Conservation (phyloP, 257 asterid species). For the Plantago ovata region DNA sequence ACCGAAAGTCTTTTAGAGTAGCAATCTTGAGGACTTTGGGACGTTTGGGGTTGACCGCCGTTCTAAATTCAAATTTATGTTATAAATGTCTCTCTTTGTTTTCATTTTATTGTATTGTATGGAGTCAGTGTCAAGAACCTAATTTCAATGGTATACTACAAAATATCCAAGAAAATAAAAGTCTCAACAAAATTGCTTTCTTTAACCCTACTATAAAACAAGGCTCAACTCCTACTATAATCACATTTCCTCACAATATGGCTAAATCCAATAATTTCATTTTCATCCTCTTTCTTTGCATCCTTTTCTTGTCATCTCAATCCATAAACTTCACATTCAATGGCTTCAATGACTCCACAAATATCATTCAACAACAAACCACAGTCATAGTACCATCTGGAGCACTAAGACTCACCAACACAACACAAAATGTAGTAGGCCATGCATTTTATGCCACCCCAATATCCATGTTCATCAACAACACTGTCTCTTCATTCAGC, state of each 20-base stretch:
- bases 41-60: no score
- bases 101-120: no score
- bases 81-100: no score
- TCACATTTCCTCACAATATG: conserved; percentile 18
- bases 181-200: no score
- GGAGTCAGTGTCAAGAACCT: no score
- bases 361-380: conserved; percentile 27
- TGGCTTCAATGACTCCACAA: conserved; percentile 42
- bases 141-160: no score
- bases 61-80: no score
- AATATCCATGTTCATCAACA: conserved; percentile 27
- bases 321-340: conserved; percentile 37
- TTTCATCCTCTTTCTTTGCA: conserved; percentile 13
- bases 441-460: conserved; percentile 44
- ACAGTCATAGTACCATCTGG: conserved; percentile 28
- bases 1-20: no score
- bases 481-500: conserved; percentile 39
- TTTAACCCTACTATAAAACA: no score
- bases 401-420: conserved; percentile 56
- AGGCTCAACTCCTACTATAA: no score
- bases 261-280: conserved; percentile 16
- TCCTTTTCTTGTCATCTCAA: conserved; percentile 18
- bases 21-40: no score
- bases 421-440: conserved; percentile 33
- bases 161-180: no score